Evolutionary conservation across 2,329 filamentous ascomycete species (phyloP).

Genomic region (Calcarisporium arbuscula): DNA sequence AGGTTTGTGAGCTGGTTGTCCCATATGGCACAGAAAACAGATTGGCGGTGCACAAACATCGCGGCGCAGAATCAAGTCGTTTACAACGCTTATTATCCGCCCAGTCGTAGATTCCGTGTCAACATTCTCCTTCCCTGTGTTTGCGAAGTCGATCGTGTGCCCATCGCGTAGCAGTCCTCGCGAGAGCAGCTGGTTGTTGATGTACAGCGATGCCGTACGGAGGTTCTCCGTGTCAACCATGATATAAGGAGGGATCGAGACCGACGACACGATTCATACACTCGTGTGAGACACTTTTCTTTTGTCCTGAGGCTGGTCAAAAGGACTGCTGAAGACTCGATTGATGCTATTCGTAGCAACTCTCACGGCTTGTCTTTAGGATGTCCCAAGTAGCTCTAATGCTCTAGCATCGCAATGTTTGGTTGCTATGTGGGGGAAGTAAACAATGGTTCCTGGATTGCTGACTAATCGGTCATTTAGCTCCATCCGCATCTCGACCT

Average conservation of each 20-base stretch:
- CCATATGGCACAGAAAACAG: neutral
- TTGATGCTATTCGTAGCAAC: too few relatives aligned
- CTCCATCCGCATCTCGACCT: too few relatives aligned
- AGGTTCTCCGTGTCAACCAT: conserved; percentile 58
- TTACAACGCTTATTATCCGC: conserved; percentile 84
- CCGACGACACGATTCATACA: neutral
- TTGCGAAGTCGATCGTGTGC: conserved; percentile 74
- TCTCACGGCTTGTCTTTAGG: neutral
- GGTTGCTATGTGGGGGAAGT: conserved; percentile 33
- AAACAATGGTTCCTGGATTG: conserved; percentile 24
- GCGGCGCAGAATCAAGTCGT: conserved; percentile 83
- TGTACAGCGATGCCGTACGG: conserved; percentile 61
- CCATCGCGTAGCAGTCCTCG: conserved; percentile 61
- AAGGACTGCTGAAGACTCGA: too few relatives aligned
- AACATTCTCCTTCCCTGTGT: conserved; percentile 56
- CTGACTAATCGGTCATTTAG: too few relatives aligned
- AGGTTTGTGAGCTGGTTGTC: too few relatives aligned
- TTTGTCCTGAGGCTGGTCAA: neutral
- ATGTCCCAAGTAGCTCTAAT: too few relatives aligned
- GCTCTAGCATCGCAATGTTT: conserved; percentile 14
- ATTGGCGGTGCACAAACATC: conserved; percentile 52
- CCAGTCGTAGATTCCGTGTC: conserved; percentile 62
- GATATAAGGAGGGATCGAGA: conserved; percentile 10
- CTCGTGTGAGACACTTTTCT: neutral
- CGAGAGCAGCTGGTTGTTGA: conserved; percentile 66